These are phyloP conservation scores for Paradendryphiella salina DNA, from an alignment of 2,329 filamentous ascomycete genomes.

Conservation along the genomic window DNA sequence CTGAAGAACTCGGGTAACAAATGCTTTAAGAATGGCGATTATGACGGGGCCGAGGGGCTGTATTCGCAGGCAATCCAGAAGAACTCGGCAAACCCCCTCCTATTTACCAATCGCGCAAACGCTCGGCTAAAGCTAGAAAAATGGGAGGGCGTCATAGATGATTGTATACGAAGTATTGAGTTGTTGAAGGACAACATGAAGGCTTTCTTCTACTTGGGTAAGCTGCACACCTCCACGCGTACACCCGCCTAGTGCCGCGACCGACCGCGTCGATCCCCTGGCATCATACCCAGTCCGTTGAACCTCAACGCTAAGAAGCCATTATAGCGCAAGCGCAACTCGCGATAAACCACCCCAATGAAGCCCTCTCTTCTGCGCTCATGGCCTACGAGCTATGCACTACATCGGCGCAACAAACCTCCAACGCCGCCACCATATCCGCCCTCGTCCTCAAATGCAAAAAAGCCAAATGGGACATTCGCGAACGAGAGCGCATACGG, in stretches of 20 bases:
- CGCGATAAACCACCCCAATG: conserved; percentile 70
- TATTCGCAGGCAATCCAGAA: conserved; percentile 80
- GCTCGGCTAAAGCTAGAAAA: conserved; percentile 72
- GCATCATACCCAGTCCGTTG: neutral
- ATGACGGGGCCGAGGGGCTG: conserved; percentile 64
- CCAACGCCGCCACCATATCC: conserved; percentile 71
- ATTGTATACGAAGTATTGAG: conserved; percentile 75
- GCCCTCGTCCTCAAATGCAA: conserved; percentile 76
- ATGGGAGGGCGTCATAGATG: conserved; percentile 74
- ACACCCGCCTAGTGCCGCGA: neutral
- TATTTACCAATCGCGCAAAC: conserved; percentile 91
- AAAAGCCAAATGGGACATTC: conserved; percentile 80
- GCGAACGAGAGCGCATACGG: conserved; percentile 64
- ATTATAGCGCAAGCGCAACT: conserved; percentile 73
- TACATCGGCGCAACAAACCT: conserved; percentile 59
- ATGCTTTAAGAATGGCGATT: conserved; percentile 68
- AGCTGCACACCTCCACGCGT: conserved; percentile 10
- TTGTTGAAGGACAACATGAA: conserved; percentile 73
- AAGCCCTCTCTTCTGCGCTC: conserved; percentile 70
- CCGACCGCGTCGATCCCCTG: neutral
- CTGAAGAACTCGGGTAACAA: conserved; percentile 62
- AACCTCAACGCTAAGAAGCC: conserved; percentile 16
- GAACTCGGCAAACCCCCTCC: conserved; percentile 73
- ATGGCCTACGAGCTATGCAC: conserved; percentile 74
- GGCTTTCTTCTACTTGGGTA: conserved; percentile 73